Evolutionary conservation across 345 rosid species (phyloP).

Genomic region (Firmiana major): DNA sequence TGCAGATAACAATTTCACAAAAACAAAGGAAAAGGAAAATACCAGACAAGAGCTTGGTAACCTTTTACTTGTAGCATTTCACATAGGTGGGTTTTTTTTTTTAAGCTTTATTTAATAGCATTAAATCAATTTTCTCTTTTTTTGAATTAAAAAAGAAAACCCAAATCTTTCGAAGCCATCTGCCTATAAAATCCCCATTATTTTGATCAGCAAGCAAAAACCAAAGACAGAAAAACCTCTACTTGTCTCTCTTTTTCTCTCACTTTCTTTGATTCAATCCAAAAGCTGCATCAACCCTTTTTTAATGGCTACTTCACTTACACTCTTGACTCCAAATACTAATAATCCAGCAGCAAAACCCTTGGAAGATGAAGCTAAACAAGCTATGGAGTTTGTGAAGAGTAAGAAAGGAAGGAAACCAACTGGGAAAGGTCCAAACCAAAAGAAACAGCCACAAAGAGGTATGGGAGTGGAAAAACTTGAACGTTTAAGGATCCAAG

Average conservation of each 20-base stretch:
- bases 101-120: background rate
- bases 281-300: conserved; percentile 11
- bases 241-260: background rate
- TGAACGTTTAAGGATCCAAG: conserved; percentile 45
- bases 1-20: background rate
- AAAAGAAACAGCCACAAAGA: conserved; percentile 52
- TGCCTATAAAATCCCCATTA: conserved; percentile 1
- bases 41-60: conserved; percentile 11
- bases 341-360: background rate
- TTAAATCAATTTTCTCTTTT: background rate
- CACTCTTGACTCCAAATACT: background rate
- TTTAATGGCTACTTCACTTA: background rate
- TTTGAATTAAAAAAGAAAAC: background rate
- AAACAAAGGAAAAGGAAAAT: background rate
- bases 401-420: conserved; percentile 31
- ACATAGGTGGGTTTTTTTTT: conserved; percentile 11
- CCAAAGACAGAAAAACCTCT: background rate
- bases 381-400: conserved; percentile 2
- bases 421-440: conserved; percentile 24
- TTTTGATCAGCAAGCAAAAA: conserved; percentile 2
- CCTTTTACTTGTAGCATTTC: conserved; percentile 21
- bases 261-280: background rate
- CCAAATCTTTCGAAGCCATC: background rate
- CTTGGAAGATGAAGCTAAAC: conserved; percentile 1
- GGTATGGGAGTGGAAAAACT: conserved; percentile 87